Base-by-base conservation (phyloP, 1,139 yeast species). In the Yamadazyma atlantica region DNA sequence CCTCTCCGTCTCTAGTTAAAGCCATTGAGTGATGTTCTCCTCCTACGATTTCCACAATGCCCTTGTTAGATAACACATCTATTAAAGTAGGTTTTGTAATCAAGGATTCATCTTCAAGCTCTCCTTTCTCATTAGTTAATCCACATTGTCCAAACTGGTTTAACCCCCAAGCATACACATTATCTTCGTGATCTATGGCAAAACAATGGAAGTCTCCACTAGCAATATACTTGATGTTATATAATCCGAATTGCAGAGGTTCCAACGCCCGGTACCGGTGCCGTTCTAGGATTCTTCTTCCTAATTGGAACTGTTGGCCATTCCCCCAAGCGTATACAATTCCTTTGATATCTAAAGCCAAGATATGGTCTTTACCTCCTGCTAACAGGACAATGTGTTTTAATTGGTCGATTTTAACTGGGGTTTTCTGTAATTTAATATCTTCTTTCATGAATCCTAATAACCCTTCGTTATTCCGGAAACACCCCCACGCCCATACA, bases 91-190 rank as follows among this genome's bases (percentile, higher is more conserved):
- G 97, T 38, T 77, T 77, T n/a, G 82, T 68, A 30, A 84, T 75
- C 35, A 86, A 74, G 1, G 92, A 85, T 15, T 95, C 97, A 56
- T 88, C 96, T 50, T 83, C 92, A 37, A 84, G 65, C 39, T 70
- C 72, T 26, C 79, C 80, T 35, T 64, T 50, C 2, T 61, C 52
- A 34, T 69, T 66, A 1, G 90, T 78, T 34, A 85, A 71, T 38
- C 96, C 97, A 69, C 97, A 88, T 65, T 92, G 98, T 14, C 98
- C 97, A 57, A 80, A 92, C 60, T 92, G 96, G 58, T 92, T 94
- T 51, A 92, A 73, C 4, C 99, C 99, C 98, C 98, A 92, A 2
- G 92, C 76, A 49, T 74, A 76, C 1, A 92, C 87, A 29, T 75
- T 73, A 35, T 85, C 88, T 27, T 80, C 75, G 23, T 73, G 71